A percentile compares a stretch with the other conserved stretches of the same genome.
Evolutionary conservation across 1,284 basidiomycete genomes (phyloP).

Genomic region (Naganishia cerealis): DNA sequence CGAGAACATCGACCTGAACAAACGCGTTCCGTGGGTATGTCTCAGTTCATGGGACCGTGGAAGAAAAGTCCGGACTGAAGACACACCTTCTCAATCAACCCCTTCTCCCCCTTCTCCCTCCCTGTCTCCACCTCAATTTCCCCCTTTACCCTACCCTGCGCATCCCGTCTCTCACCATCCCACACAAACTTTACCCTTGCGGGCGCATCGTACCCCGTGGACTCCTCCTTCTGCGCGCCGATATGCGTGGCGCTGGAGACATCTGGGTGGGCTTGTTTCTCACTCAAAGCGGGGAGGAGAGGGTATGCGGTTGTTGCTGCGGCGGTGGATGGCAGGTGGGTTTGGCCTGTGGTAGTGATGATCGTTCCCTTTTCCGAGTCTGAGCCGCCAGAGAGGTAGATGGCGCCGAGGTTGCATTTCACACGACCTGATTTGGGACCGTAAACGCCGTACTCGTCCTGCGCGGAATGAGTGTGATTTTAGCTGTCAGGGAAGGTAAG

Average conservation of each 20-base stretch:
- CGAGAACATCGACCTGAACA: constrained; percentile 76
- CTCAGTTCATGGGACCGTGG: background rate
- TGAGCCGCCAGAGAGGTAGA: constrained; percentile 40
- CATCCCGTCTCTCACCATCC: constrained; percentile 64
- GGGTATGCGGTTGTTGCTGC: constrained; percentile 43
- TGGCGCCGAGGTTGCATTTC: constrained; percentile 74
- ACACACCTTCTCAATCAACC: constrained; percentile 77
- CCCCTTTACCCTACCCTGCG: constrained; percentile 62
- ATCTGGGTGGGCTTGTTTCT: constrained; percentile 33
- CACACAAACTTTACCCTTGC: constrained; percentile 72
- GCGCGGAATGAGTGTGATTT: background rate
- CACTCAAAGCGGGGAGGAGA: constrained; percentile 62
- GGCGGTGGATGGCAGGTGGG: constrained; percentile 66
- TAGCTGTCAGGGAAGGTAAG: constrained; percentile 1
- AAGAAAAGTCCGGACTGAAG: background rate
- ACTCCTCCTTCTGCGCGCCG: constrained; percentile 62
- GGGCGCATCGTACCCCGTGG: constrained; percentile 82
- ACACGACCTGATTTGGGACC: constrained; percentile 76
- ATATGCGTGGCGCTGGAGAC: constrained; percentile 71
- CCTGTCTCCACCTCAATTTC: constrained; percentile 65
- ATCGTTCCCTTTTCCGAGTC: constrained; percentile 52
- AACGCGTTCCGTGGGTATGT: too few relatives aligned
- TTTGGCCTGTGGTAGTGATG: constrained; percentile 57
- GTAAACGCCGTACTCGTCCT: constrained; percentile 68
- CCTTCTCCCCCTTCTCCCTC: constrained; percentile 60